Evolutionary conservation across 306 rosid species (phyloP), one percentile per base, ranked within the genome.

Genomic region (Hippophae rhamnoides): DNA sequence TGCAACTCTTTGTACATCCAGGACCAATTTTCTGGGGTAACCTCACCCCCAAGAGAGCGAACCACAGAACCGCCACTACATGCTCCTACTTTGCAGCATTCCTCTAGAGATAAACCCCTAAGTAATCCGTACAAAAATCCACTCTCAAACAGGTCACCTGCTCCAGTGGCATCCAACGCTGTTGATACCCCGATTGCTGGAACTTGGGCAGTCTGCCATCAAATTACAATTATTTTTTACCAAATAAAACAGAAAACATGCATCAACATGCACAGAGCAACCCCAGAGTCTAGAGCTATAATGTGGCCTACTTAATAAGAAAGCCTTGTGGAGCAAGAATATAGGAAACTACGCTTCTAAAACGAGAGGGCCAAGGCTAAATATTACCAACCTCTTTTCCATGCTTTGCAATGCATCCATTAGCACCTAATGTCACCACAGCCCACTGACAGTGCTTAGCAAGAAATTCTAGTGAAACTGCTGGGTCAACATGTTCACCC

Each of bases 1-100:
- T 73, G 95, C 95, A 88, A 72, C 71, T 82, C 93, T 85, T 88
- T 88, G 82, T 73, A 79, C 99, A 88, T 82, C 99, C 99, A 87
- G 47, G 78, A 93, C 96, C 86, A 75, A 69, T 74, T 86, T 72
- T 86, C 99, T 0, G 56, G 73, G 25, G 97, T 72, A 27, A 92
- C 93, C 69, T 92, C 99, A 14, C 95, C 99, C 8, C 99, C 96
- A 10, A 92, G 94, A 58, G 93, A 69, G 27, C 86, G 95, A 68
- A 75, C 82, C 11, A 92, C 99, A 47, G 95, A 77, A 14, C 96
- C 99, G 3, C 99, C 99, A 68, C 96, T 85, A 79, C 96, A 92
- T 12, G 95, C 49, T 12, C 99, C 99, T 18, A 92, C 71, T 68
- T 75, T 81, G 83, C 99, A 87, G 85, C 96, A 88, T 66, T 86